Evolutionary conservation across 225 moss, liverwort and hornwort species (phyloP), one percentile per base, ranked within the genome.

Genomic region (Anthoceros angustus): DNA sequence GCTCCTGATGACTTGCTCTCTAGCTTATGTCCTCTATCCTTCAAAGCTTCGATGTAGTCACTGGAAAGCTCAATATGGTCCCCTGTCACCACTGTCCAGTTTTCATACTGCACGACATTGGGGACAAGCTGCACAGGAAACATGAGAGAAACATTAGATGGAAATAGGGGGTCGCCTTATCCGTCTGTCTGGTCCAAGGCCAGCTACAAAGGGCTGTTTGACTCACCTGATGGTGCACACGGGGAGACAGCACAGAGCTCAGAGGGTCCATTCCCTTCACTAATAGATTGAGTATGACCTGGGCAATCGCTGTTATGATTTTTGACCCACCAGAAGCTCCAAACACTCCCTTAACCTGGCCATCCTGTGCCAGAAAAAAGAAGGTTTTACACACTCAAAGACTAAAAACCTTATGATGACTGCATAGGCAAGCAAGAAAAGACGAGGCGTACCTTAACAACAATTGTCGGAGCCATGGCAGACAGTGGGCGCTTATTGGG

Each of bases 401-500:
- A 32, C 32, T 32, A 4, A 1, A 32, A 32, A 32, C 2, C 45
- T 11, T 46, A 6, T 2, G 11, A 7, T 55, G 55, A 55, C 42
- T 43, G 2, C 42, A 40, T 42, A 12, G 70, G 5, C 16, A 62
- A n/a, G 16, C 15, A 43, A 42, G 46, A 20, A 9, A 20, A 5
- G 10, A 25, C 5, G 24, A 7, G 32, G 32, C 32, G 32, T 63
- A 86, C 92, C 86, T 92, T 71, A 60, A 90, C 72, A 41, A 94
- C 66, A 0, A 94, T 90, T 24, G 86, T 86, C 2, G 93, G 90
- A 64, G 77, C 72, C 93, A 94, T 94, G 42, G 93, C 84, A 41
- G 90, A 94, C 45, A 90, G 11, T 0, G 93, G 86, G 0, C 87
- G 77, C 67, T 93, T 94, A 11, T 87, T 74, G 0, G 90, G 84